Evolutionary conservation across 2,329 filamentous ascomycete species (phyloP), one percentile per base, ranked within the genome.

Genomic region (Tricladium varicosporioides): DNA sequence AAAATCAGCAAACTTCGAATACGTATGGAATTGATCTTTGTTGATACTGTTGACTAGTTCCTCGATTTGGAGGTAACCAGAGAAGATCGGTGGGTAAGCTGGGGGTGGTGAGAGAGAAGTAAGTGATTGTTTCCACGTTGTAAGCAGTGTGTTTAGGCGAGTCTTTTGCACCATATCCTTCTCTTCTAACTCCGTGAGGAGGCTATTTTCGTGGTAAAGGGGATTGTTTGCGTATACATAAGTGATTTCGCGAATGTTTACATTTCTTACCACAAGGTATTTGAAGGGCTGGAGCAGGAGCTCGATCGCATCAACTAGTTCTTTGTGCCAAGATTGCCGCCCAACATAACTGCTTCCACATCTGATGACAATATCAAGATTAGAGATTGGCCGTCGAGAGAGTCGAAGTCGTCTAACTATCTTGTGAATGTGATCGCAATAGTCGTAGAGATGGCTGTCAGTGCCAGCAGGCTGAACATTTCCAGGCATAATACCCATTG

Each of bases 371-470:
- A 60, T 45, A n/a, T 57, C 32, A 33, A 57, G 46, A n/a, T 44
- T 46, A 32, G 42, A 22, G 54, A 57, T 44, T 32, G 58, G 45
- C 36, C 31, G 27, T 36, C 32, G 50, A 5, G 45, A 45, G 36
- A 47, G 27, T 36, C 51, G 22, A 42, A 60, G 27, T 48, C 58
- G 57, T 43, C 45, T 54, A 36, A 60, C 16, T 9, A 60, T 40
- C 42, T 44, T 54, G 54, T 53, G 58, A 19, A 60, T 36, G 51
- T 57, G 44, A 54, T 60, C 58, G 51, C 48, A 52, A 60, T 57
- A 60, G 46, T 54, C 44, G 48, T 44, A 43, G 22, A 60, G 54
- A 22, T 32, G 57, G 42, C 33, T 44, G 18, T 19, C n/a, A 10
- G 15, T 19, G 5, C 46, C 44, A 40, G 43, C 31, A 27, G 36